These are phyloP conservation scores for Teunomyces funiuensis DNA, from an alignment of 805 yeast species.

Conservation along the genomic window DNA sequence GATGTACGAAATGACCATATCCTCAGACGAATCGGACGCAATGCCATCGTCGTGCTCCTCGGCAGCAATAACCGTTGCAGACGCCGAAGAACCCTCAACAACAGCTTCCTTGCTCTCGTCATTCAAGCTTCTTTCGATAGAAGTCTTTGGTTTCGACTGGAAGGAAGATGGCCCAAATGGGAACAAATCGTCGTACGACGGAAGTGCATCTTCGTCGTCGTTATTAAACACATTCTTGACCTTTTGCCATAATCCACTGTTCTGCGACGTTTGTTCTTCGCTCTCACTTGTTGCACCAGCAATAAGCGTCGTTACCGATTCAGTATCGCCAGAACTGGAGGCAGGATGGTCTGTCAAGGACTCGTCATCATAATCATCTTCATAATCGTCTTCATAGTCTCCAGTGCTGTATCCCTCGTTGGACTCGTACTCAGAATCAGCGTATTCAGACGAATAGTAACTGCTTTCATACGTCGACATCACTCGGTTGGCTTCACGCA, in stretches of 20 bases:
- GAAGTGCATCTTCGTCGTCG: constrained; percentile 44
- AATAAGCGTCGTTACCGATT: neutral
- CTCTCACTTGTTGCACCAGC: neutral
- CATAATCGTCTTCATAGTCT: constrained; percentile 31
- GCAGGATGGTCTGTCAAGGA: neutral
- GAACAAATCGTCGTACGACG: constrained; percentile 73
- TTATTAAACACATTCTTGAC: constrained; percentile 43
- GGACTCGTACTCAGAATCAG: constrained; percentile 37
- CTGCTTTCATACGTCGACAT: constrained; percentile 8
- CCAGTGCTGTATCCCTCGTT: constrained; percentile 20
- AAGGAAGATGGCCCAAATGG: constrained; percentile 45
- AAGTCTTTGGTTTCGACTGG: constrained; percentile 32
- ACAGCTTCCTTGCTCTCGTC: constrained; percentile 10
- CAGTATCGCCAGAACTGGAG: neutral
- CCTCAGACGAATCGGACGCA: constrained; percentile 44
- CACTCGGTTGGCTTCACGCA: neutral
- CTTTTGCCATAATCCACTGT: constrained; percentile 40
- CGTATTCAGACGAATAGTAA: constrained; percentile 23
- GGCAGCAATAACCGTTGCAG: constrained; percentile 1
- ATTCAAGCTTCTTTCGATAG: constrained; percentile 33
- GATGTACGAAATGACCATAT: constrained; percentile 41
- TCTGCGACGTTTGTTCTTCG: neutral
- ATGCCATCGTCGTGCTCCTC: constrained; percentile 30
- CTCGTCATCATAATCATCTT: constrained; percentile 14
- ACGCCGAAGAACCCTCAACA: constrained; percentile 3